Conservation (phyloP, 2,329 filamentous ascomycete genomes). For the Scytalidium lignicola region DNA sequence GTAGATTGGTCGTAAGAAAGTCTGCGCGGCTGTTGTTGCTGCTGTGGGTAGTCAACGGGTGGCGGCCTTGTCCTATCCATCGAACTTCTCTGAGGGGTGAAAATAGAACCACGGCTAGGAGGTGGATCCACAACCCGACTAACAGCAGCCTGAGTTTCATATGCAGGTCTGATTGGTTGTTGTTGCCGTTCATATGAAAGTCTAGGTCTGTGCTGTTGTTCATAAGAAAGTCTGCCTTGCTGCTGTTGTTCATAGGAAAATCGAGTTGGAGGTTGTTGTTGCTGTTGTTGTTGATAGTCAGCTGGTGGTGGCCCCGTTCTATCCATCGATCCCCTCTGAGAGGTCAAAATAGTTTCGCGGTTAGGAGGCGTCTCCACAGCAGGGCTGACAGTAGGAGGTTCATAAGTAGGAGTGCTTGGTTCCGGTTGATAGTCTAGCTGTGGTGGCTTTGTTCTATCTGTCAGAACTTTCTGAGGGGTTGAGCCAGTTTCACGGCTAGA, state of each 20-base stretch:
- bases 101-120: too few species aligned
- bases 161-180: neutral
- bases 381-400: neutral
- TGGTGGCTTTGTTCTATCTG: slow-evolving; percentile 18
- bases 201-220: neutral
- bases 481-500: slow-evolving; percentile 41
- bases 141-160: neutral
- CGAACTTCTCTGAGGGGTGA: neutral
- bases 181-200: neutral
- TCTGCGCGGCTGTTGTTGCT: slow-evolving; percentile 24
- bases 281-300: slow-evolving; percentile 2
- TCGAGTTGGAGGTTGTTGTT: slow-evolving; percentile 2
- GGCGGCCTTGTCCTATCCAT: neutral
- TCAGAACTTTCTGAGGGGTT: slow-evolving; percentile 43
- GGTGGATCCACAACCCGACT: neutral
- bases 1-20: slow-evolving; percentile 19
- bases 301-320: neutral
- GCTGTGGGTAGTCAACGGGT: slow-evolving; percentile 2
- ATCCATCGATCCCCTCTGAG: neutral
- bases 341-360: neutral
- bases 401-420: slow-evolving; percentile 23
- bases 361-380: neutral
- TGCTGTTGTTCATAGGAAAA: slow-evolving; percentile 5
- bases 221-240: neutral
- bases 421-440: slow-evolving; percentile 24